Evolutionary conservation across 495 filamentous ascomycete genomes (phyloP).

Genomic region (Penicillium simplicissimum): DNA sequence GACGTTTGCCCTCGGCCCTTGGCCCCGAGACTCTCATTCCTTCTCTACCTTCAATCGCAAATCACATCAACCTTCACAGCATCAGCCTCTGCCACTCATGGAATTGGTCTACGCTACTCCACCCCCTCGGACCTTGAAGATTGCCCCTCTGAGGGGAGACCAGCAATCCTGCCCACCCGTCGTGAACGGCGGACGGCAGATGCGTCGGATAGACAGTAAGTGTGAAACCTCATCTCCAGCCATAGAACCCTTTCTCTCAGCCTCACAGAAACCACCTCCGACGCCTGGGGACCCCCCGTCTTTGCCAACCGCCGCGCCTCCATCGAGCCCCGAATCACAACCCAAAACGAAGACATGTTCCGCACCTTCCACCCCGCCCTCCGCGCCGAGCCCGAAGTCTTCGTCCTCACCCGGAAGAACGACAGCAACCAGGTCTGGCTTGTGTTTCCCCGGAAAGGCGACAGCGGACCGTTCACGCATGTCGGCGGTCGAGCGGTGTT

Average conservation of each 20-base stretch:
- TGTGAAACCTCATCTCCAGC: not conserved
- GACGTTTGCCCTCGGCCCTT: not conserved
- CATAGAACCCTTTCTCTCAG: not conserved
- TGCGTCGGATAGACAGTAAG: constrained; percentile 3
- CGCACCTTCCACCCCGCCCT: constrained; percentile 8
- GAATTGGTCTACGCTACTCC: not conserved
- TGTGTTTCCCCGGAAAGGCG: not conserved
- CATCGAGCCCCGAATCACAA: not conserved
- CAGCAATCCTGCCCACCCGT: not conserved
- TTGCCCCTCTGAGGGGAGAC: not conserved
- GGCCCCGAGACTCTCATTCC: not conserved
- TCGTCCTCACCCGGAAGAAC: not conserved
- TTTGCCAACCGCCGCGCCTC: constrained; percentile 2
- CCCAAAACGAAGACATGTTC: constrained; percentile 4
- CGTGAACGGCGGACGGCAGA: not conserved
- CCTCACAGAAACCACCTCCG: constrained; percentile 4
- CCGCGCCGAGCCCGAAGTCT: constrained; percentile 5
- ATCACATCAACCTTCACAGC: not conserved
- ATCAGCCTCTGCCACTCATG: not conserved
- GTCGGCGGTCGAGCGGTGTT: not conserved
- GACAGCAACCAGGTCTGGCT: not conserved
- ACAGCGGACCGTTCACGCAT: not conserved
- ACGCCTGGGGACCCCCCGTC: not conserved
- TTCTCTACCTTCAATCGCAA: not conserved
- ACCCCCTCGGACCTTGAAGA: not conserved